These are phyloP conservation scores for Apodospora peruviana DNA, from an alignment of 495 filamentous ascomycete species.

Conservation along the genomic window DNA sequence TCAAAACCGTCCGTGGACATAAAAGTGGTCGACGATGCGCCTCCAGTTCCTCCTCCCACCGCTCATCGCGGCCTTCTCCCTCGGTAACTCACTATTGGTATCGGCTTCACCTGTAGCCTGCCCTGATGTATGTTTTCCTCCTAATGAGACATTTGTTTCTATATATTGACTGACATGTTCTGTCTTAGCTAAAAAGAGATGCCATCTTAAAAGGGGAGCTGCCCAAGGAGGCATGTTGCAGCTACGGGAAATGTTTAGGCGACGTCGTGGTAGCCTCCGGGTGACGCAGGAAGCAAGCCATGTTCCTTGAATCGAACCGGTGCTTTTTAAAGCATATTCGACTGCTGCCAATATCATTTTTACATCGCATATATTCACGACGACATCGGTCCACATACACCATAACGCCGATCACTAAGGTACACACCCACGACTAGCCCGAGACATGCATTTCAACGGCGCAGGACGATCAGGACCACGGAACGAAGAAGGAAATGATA, in stretches of 20 bases:
- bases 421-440: too few relatives aligned
- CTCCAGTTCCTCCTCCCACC: background rate
- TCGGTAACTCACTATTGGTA: constrained; percentile 13
- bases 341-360: too few relatives aligned
- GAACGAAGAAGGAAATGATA: too few relatives aligned
- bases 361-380: too few relatives aligned
- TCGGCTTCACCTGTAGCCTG: constrained; percentile 28
- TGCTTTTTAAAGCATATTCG: too few relatives aligned
- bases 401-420: too few relatives aligned
- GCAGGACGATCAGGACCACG: too few relatives aligned
- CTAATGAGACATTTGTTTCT: background rate
- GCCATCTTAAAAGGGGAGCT: constrained; percentile 39
- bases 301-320: too few relatives aligned
- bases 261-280: constrained; percentile 40
- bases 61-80: constrained; percentile 12
- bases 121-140: constrained; percentile 28
- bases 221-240: constrained; percentile 42
- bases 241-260: constrained; percentile 41
- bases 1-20: too few relatives aligned
- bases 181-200: constrained; percentile 38
- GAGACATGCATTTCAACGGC: too few relatives aligned
- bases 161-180: constrained; percentile 1
- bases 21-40: background rate
- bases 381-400: too few relatives aligned
- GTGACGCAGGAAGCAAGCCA: constrained; percentile 9